Percentiles rank a stretch among this genome's conserved stretches.
phyloP scores from a whole-genome alignment of 2,329 filamentous ascomycete species.

The Drechslerella coelobrocha region DNA sequence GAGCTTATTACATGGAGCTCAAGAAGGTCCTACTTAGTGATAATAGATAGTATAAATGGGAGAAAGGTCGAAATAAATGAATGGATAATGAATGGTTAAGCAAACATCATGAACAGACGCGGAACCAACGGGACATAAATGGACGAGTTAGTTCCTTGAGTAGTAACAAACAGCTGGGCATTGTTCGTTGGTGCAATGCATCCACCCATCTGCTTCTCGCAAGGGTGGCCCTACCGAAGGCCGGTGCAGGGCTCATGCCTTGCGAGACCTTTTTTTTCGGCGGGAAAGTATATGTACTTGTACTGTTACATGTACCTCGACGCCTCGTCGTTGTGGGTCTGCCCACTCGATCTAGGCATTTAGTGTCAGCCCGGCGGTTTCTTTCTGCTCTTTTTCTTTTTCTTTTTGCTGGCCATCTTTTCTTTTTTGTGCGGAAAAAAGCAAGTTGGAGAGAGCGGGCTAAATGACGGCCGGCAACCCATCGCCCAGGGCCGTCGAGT shows the following conservation, averaged over 20 bases:
- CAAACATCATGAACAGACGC: background rate
- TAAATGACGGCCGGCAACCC: background rate
- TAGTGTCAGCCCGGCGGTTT: constrained; percentile 14
- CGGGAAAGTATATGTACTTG: constrained; percentile 24
- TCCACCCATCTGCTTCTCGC: background rate
- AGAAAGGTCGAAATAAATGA: constrained; percentile 23
- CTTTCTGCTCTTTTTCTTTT: constrained; percentile 5
- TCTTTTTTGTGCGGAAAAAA: constrained; percentile 12
- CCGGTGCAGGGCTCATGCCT: constrained; percentile 2
- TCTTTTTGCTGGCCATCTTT: constrained; percentile 1
- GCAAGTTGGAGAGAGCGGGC: background rate
- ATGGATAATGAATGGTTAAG: background rate
- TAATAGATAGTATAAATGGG: constrained; percentile 31
- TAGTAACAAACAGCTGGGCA: background rate
- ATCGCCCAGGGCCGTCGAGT: no score
- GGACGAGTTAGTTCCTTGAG: background rate
- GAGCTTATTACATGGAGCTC: constrained; percentile 19
- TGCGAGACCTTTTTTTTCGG: constrained; percentile 4
- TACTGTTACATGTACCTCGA: constrained; percentile 17
- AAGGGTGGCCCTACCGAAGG: constrained; percentile 35
- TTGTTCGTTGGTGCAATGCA: background rate
- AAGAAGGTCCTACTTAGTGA: constrained; percentile 8
- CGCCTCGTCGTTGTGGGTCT: background rate
- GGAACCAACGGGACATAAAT: constrained; percentile 23
- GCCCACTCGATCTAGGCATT: constrained; percentile 11